These are phyloP conservation scores for Cryptosporidium sp. DNA, from an alignment of 169 alveolate species.

Conservation along the genomic window DNA sequence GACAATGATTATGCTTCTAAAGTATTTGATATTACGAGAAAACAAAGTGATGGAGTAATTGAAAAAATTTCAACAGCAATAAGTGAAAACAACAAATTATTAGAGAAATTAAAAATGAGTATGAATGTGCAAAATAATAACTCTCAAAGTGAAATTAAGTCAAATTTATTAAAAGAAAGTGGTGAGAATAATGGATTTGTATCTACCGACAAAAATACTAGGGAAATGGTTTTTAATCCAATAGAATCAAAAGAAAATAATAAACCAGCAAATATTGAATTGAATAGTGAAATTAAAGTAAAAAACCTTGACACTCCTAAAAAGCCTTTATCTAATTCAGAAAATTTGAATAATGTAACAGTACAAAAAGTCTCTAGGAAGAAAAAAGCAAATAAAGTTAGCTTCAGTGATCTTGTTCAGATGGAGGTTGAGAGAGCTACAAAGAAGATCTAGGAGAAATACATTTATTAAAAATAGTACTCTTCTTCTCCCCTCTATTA, in stretches of 20 bases:
- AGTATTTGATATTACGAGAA: constrained; percentile 61
- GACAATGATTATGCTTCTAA: constrained; percentile 31
- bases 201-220: background rate
- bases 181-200: background rate
- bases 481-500: background rate
- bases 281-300: background rate
- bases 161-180: background rate
- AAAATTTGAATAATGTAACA: background rate
- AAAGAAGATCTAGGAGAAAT: background rate
- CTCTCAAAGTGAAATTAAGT: background rate
- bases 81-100: constrained; percentile 38
- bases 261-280: background rate
- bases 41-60: constrained; percentile 46
- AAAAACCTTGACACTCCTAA: background rate
- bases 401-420: constrained; percentile 61
- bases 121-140: constrained; percentile 5
- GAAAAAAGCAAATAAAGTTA: constrained; percentile 47
- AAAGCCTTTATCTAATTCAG: background rate
- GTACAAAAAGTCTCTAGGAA: background rate
- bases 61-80: constrained; percentile 57
- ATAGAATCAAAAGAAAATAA: background rate
- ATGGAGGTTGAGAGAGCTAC: constrained; percentile 59
- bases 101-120: constrained; percentile 58
- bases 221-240: background rate
- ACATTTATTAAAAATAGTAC: background rate